phyloP scores from a whole-genome alignment of 495 filamentous ascomycete species.

The Aspergillus ellipticus region DNA sequence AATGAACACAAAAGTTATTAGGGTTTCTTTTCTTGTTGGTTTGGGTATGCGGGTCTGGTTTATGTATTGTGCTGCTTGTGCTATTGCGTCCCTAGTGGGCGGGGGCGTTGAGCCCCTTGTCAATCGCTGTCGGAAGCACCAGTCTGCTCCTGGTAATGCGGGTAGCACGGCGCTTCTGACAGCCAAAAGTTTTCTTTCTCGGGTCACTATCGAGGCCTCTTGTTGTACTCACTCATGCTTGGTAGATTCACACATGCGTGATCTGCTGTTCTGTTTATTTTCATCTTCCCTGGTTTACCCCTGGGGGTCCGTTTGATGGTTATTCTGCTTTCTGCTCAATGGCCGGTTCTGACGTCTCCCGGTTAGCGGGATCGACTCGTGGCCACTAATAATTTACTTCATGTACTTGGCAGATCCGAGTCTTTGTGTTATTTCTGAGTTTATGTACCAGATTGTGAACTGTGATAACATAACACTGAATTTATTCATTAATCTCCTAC shows the following conservation, averaged over 20 bases:
- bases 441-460: conserved; percentile 12
- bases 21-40: conserved; percentile 14
- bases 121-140: conserved; percentile 26
- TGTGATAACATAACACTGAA: background rate
- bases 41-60: conserved; percentile 12
- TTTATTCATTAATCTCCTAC: background rate
- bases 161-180: conserved; percentile 24
- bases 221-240: conserved; percentile 10
- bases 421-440: conserved; percentile 11
- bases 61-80: conserved; percentile 12
- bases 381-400: conserved; percentile 30
- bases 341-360: conserved; percentile 58
- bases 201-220: conserved; percentile 17
- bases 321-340: conserved; percentile 17
- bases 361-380: conserved; percentile 50
- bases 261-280: conserved; percentile 12
- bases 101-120: conserved; percentile 32
- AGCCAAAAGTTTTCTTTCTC: conserved; percentile 29
- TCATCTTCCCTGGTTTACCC: conserved; percentile 18
- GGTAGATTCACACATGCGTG: background rate
- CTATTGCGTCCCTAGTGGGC: conserved; percentile 16
- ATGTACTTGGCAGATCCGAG: conserved; percentile 17
- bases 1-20: conserved; percentile 25
- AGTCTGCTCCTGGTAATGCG: conserved; percentile 22
- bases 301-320: conserved; percentile 17